Evolutionary conservation across 2,329 filamentous ascomycete genomes (phyloP), one percentile per base, ranked within the genome.

Genomic region (Penicillium sp.): DNA sequence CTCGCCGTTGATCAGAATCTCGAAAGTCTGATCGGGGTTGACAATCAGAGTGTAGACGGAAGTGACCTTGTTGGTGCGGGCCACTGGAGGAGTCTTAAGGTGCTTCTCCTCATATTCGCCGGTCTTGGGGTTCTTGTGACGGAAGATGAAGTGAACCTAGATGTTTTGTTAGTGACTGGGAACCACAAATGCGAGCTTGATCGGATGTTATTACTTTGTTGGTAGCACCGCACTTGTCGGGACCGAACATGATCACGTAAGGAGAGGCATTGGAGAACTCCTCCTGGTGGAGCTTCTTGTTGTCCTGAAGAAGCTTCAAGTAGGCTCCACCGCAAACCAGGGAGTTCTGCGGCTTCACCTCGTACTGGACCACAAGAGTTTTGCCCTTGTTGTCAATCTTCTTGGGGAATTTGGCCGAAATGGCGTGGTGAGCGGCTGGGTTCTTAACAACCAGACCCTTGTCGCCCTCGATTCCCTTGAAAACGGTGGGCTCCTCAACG

Each of bases 61-160:
- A 59, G 89, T 89, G 59, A 90, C 87, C 86, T 96, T 97, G 80
- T 86, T 82, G 69, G 95, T 94, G 73, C 87, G 88, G 71, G 92
- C 92, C 54, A 87, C 82, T 57, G 94, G 92, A 61, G 93, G 87
- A 67, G 83, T 83, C 72, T 84, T 85, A 60, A 99, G 84, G 79
- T 99, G 94, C 87, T 99, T 99, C 89, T 99, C 94, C 84, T 99
- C 93, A 70, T 99, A 99, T 78, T 96, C 90, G 80, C 93, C 93
- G 43, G 91, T 96, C 89, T 96, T 96, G 73, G 94, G 94, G 85
- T 97, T 99, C 89, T 97, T 99, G 88, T 99, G 94, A 79, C 95
- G 94, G 86, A 99, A 95, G 76, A 99, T 99, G 81, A 99, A 96
- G 76, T 87, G 84, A 56, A 87, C 84, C 81, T 83, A 45, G 47